phyloP scores from a whole-genome alignment of 2,329 filamentous ascomycete genomes.

The Ascochyta clinopodiicola region DNA sequence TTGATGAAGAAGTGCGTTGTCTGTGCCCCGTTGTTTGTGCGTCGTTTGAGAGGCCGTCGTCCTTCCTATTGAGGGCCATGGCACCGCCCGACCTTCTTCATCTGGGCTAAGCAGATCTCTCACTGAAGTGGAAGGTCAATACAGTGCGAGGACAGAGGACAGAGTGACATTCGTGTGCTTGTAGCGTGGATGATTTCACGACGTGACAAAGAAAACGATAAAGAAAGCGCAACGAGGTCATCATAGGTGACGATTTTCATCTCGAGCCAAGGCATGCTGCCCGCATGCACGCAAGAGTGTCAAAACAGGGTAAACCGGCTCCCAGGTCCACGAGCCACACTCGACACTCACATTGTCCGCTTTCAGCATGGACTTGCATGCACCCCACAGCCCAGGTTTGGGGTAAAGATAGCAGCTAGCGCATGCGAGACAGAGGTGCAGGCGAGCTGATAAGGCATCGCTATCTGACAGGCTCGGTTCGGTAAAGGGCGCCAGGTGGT shows the following conservation, averaged over 20 bases:
- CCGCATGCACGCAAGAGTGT: background rate
- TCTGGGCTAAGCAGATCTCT: slow-evolving; percentile 14
- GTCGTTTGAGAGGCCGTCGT: slow-evolving; percentile 1
- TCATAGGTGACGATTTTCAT: too few species aligned
- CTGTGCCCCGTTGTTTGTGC: slow-evolving; percentile 9
- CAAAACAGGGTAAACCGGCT: background rate
- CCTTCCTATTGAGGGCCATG: slow-evolving; percentile 16
- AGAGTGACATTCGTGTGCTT: background rate
- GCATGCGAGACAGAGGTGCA: slow-evolving; percentile 17
- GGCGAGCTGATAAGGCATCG: slow-evolving; percentile 35
- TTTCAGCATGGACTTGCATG: slow-evolving; percentile 16
- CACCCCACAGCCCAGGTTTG: slow-evolving; percentile 25
- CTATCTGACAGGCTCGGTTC: slow-evolving; percentile 30
- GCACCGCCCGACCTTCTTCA: slow-evolving; percentile 18
- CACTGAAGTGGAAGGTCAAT: slow-evolving; percentile 15
- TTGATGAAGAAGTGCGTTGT: background rate
- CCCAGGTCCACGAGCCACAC: slow-evolving; percentile 13
- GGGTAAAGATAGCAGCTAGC: slow-evolving; percentile 11
- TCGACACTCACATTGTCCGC: background rate
- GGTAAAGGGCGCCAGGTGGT: background rate
- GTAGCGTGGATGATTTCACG: background rate
- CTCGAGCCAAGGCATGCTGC: background rate
- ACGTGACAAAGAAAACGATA: background rate
- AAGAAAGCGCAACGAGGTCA: too few species aligned
- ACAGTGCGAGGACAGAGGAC: background rate